Evolutionary conservation across 805 yeast genomes (phyloP).

Genomic region (Candida loeiensis): DNA sequence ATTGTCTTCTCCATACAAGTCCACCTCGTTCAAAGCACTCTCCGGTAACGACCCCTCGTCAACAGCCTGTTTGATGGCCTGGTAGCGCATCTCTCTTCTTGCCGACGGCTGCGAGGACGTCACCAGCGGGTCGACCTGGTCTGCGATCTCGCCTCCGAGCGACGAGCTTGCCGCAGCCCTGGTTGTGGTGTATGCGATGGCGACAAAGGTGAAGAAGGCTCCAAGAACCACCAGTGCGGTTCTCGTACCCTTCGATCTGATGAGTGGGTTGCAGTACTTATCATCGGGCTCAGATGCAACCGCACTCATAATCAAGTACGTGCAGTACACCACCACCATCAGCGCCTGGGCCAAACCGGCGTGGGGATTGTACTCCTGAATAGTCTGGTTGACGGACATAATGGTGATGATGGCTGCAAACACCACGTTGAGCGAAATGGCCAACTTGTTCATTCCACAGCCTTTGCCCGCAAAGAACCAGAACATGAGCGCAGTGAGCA

Average conservation of each 20-base stretch:
- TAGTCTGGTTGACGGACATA: slow-evolving; percentile 72
- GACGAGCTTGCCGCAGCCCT: slow-evolving; percentile 78
- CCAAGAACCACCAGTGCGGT: slow-evolving; percentile 85
- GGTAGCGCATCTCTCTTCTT: slow-evolving; percentile 72
- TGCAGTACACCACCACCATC: slow-evolving; percentile 91
- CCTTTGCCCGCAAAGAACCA: slow-evolving; percentile 75
- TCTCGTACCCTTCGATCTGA: slow-evolving; percentile 85
- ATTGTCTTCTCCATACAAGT: slow-evolving; percentile 47
- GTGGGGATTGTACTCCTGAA: slow-evolving; percentile 90
- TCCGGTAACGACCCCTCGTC: slow-evolving; percentile 93
- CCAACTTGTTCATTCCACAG: slow-evolving; percentile 86
- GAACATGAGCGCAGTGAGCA: slow-evolving; percentile 76
- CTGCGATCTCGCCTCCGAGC: slow-evolving; percentile 40
- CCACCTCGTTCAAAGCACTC: slow-evolving; percentile 76
- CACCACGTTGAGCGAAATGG: slow-evolving; percentile 72
- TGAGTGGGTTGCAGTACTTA: slow-evolving; percentile 83
- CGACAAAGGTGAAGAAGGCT: slow-evolving; percentile 88
- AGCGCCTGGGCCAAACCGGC: slow-evolving; percentile 97
- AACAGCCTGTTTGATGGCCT: slow-evolving; percentile 92
- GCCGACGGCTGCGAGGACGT: slow-evolving; percentile 42
- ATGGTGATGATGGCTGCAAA: slow-evolving; percentile 61
- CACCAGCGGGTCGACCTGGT: slow-evolving; percentile 42
- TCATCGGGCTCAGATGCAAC: slow-evolving; percentile 97
- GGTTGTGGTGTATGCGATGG: slow-evolving; percentile 95
- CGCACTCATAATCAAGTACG: slow-evolving; percentile 86